phyloP scores from a whole-genome alignment of 371 early-diverging fungal genomes.

The Syncephalastrum monosporum region DNA sequence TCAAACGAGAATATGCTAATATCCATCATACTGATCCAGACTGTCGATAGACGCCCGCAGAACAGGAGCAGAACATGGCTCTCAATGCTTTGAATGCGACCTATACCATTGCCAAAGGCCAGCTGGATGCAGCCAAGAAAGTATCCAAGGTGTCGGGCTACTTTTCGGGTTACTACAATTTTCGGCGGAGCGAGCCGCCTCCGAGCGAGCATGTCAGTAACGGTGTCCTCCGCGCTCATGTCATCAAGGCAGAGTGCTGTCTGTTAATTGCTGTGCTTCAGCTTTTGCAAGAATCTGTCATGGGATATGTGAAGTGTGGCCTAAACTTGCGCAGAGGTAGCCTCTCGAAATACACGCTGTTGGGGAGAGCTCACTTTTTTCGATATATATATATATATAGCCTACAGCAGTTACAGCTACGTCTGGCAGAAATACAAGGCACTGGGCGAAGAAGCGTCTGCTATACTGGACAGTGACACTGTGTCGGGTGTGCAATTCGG shows the following conservation, averaged over 20 bases:
- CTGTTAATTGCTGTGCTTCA: constrained; percentile 58
- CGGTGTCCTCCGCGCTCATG: constrained; percentile 58
- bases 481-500: constrained; percentile 52
- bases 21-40: not conserved
- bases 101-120: constrained; percentile 23
- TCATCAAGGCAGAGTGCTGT: constrained; percentile 59
- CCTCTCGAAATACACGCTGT: constrained; percentile 32
- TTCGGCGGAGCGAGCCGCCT: constrained; percentile 11
- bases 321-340: constrained; percentile 39
- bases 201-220: constrained; percentile 38
- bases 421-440: constrained; percentile 50
- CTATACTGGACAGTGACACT: constrained; percentile 47
- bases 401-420: constrained; percentile 41
- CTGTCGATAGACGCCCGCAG: constrained; percentile 13
- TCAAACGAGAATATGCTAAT: not conserved
- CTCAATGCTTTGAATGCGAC: constrained; percentile 19
- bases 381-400: constrained; percentile 8
- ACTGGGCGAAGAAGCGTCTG: constrained; percentile 33
- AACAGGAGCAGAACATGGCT: constrained; percentile 20
- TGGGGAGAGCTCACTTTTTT: not conserved
- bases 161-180: constrained; percentile 32
- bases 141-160: constrained; percentile 26
- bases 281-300: constrained; percentile 56
- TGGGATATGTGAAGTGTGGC: constrained; percentile 63
- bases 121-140: constrained; percentile 26